Evolutionary conservation across 2,329 filamentous ascomycete genomes (phyloP), one percentile per base, ranked within the genome.

Genomic region (Phyllosticta paracitricarpa): DNA sequence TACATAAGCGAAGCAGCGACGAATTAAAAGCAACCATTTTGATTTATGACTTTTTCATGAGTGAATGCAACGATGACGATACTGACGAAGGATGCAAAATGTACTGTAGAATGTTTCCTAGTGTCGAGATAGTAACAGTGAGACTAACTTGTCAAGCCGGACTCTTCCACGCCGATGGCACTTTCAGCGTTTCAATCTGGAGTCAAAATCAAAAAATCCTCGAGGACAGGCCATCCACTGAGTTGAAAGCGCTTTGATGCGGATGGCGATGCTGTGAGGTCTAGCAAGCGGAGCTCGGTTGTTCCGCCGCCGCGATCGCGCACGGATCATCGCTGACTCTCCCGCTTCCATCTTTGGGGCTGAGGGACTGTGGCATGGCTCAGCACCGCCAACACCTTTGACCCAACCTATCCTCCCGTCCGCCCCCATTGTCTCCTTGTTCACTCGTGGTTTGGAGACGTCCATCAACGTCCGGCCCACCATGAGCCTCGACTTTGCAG

Each of bases 381-480:
- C 40, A 17, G 6, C 17, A n/a, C 14, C n/a, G 40, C 40, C 17
- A n/a, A 7, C 40, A 7, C 14, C 40, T 48, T 48, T 48, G 14
- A 48, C 40, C 40, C 40, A 48, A 48, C 40, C 14, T n/a, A n/a
- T 40, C n/a, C 54, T 54, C 28, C 35, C 26, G 8, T 40, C 2
- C 14, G 35, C 26, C 28, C 53, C n/a, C 35, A 30, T 26, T 33
- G 10, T n/a, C 53, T 10, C 53, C 33, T 22, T 35, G 35, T 12
- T 14, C 58, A 56, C 51, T n/a, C n/a, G 17, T n/a, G 40, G 17
- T 48, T 57, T 61, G 59, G 59, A 61, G 22, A 24, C 51, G 54
- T 51, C 14, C 59, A 22, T 22, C 19, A 61, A 61, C 59, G 51
- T 61, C 22, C 54, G 54, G 54, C 59, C 59, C 33, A 30, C 40